These are phyloP conservation scores for Trypanosoma theileri DNA, from an alignment of 208 protist genomes.

Conservation along the genomic window DNA sequence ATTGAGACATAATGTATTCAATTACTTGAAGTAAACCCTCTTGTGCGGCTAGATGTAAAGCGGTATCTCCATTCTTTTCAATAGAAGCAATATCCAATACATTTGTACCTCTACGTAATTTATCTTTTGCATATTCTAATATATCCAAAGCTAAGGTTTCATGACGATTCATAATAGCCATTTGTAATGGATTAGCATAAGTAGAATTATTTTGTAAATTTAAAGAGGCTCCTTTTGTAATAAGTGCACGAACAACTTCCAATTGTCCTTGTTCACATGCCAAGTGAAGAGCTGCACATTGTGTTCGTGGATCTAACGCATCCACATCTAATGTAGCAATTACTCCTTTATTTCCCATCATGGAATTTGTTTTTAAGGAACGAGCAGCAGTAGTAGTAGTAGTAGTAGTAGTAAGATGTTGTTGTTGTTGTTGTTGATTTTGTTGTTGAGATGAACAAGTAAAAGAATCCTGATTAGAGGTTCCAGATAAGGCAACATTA, in stretches of 20 bases:
- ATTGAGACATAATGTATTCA: conserved; percentile 83
- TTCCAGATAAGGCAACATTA: neutral
- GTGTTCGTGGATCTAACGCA: conserved; percentile 59
- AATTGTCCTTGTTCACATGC: conserved; percentile 71
- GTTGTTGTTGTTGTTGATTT: no score
- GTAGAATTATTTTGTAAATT: conserved; percentile 51
- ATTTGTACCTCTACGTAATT: conserved; percentile 55
- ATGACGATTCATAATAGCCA: conserved; percentile 53
- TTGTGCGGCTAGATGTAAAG: conserved; percentile 60
- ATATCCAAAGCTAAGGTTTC: conserved; percentile 63
- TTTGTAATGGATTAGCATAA: conserved; percentile 67
- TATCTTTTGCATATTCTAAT: conserved; percentile 74
- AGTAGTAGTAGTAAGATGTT: no score
- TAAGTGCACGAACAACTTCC: conserved; percentile 46
- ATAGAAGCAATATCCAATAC: conserved; percentile 68
- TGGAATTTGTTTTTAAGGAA: no score
- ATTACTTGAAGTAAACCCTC: conserved; percentile 53
- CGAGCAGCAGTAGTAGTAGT: no score
- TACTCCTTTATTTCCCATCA: neutral
- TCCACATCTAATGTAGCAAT: conserved; percentile 52
- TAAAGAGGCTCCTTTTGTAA: conserved; percentile 60
- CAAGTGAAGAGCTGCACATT: conserved; percentile 77
- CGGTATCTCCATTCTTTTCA: conserved; percentile 66
- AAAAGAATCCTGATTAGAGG: neutral
- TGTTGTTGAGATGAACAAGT: no score